phyloP scores from a whole-genome alignment of 1,139 yeast genomes.

The Schizosaccharomyces versatilis region DNA sequence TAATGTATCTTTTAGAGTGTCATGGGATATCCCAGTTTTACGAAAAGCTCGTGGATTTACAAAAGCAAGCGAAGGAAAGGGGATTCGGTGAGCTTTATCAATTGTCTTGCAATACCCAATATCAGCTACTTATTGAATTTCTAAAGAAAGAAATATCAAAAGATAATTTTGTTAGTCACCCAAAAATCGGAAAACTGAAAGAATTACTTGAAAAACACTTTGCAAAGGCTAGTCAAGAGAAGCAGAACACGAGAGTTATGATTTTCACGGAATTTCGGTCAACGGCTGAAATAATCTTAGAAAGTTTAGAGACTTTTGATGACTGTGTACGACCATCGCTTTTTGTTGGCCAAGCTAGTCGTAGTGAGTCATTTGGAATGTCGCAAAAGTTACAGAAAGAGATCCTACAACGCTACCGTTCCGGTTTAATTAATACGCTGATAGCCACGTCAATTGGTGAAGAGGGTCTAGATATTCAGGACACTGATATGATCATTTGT shows the following conservation, averaged over 20 bases:
- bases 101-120: neutral
- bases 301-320: neutral
- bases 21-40: neutral
- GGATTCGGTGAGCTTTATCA: neutral
- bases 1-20: neutral
- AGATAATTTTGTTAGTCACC: neutral
- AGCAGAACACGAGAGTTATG: constrained; percentile 43
- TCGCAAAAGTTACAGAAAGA: constrained; percentile 21
- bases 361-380: neutral
- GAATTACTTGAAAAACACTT: neutral
- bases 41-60: neutral
- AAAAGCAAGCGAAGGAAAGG: neutral
- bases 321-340: constrained; percentile 47
- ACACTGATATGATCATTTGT: constrained; percentile 79
- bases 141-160: neutral
- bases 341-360: constrained; percentile 64
- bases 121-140: neutral
- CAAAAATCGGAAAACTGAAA: neutral
- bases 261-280: constrained; percentile 74
- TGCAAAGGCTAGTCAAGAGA: neutral
- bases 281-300: constrained; percentile 54
- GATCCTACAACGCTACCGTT: constrained; percentile 47
- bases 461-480: constrained; percentile 95
- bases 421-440: constrained; percentile 49
- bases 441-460: constrained; percentile 97